A percentile compares a stretch with the other conserved stretches of the same genome.
These are phyloP conservation scores for Lenzites betulinus DNA, from an alignment of 768 basidiomycete species.

Conservation along the genomic window DNA sequence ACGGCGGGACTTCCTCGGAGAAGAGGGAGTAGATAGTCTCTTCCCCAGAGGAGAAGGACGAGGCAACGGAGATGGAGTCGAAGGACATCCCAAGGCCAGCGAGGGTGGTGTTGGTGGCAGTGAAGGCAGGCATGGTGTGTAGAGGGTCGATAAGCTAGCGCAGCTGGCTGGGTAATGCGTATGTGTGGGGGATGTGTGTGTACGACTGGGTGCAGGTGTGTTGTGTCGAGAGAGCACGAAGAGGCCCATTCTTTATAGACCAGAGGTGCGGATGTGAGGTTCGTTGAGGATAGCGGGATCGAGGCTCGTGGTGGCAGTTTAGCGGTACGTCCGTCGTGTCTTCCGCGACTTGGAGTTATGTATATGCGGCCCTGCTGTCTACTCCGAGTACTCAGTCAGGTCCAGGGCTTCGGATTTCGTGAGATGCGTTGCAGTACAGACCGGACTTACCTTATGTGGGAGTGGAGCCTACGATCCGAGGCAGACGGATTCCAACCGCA, in stretches of 20 bases:
- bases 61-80: neutral
- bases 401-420: neutral
- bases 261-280: neutral
- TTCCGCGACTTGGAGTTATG: too few relatives aligned
- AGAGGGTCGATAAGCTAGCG: neutral
- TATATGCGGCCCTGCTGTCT: too few relatives aligned
- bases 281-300: too few relatives aligned
- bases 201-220: neutral
- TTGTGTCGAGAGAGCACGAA: neutral
- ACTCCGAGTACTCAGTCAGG: too few relatives aligned
- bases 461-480: neutral
- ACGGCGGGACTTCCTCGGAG: neutral
- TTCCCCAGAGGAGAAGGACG: conserved; percentile 5
- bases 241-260: conserved; percentile 2
- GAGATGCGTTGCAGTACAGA: too few relatives aligned
- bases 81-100: conserved; percentile 16
- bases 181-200: neutral
- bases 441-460: neutral
- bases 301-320: too few relatives aligned
- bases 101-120: conserved; percentile 1
- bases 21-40: conserved; percentile 9
- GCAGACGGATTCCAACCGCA: neutral
- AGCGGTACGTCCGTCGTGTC: too few relatives aligned
- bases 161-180: neutral
- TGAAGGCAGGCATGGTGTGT: conserved; percentile 1